Conservation (phyloP, 306 rosid genomes). For the Mimosa bimucronata region DNA sequence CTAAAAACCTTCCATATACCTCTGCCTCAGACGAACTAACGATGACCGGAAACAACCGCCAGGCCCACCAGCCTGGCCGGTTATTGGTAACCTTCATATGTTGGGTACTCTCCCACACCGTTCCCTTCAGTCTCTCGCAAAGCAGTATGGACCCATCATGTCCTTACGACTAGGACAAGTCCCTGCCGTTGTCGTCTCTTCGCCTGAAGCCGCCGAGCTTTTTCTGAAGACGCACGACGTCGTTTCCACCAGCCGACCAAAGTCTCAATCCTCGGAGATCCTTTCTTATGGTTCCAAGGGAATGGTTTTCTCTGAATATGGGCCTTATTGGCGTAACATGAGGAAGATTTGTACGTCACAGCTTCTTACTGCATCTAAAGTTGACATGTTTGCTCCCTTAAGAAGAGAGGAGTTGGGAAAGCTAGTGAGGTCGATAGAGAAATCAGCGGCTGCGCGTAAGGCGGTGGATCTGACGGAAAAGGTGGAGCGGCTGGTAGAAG, state of each 20-base stretch:
- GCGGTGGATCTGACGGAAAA: not conserved
- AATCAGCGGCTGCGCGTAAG: not conserved
- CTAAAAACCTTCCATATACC: too few relatives aligned
- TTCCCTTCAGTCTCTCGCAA: not conserved
- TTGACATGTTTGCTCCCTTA: not conserved
- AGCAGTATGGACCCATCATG: not conserved
- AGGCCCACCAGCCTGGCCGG: not conserved
- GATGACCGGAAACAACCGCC: slow-evolving; percentile 37
- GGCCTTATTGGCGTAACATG: slow-evolving; percentile 40
- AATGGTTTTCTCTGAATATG: not conserved
- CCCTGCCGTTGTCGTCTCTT: slow-evolving; percentile 12
- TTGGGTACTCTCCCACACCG: not conserved
- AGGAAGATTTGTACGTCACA: slow-evolving; percentile 33
- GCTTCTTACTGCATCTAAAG: slow-evolving; percentile 23
- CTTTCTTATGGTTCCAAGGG: slow-evolving; percentile 27
- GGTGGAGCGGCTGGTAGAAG: slow-evolving; percentile 4
- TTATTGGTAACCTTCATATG: not conserved
- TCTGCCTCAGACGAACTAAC: not conserved
- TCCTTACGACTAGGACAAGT: not conserved
- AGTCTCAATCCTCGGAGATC: not conserved
- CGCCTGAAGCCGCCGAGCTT: slow-evolving; percentile 25
- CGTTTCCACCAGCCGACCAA: not conserved
- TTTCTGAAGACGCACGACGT: slow-evolving; percentile 47
- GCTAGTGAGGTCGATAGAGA: slow-evolving; percentile 10
- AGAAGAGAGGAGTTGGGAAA: not conserved